Percentiles rank a stretch among this genome's conserved stretches.
These are phyloP conservation scores for Gynandropsis gynandra DNA, from an alignment of 345 rosid genomes.

Conservation along the genomic window DNA sequence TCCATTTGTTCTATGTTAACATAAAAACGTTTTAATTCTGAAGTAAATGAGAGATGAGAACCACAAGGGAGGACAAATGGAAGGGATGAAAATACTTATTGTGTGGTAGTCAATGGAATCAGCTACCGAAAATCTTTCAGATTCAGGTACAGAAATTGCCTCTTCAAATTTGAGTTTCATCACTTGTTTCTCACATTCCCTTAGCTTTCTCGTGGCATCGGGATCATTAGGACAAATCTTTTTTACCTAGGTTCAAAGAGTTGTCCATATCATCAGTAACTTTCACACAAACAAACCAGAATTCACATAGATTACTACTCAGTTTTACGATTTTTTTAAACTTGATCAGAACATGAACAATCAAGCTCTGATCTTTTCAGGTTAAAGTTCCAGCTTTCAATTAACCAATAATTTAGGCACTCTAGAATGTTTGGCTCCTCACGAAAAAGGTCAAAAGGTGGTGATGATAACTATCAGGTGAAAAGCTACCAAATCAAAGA, in stretches of 20 bases:
- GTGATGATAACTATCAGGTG: background rate
- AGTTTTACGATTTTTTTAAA: slow-evolving; percentile 5
- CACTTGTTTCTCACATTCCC: slow-evolving; percentile 92
- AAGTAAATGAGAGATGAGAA: slow-evolving; percentile 7
- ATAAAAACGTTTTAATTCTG: slow-evolving; percentile 2
- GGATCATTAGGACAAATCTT: slow-evolving; percentile 86
- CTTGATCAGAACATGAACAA: slow-evolving; percentile 16
- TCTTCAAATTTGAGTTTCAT: slow-evolving; percentile 93
- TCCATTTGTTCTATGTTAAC: background rate
- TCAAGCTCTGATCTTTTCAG: background rate
- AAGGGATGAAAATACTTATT: slow-evolving; percentile 47
- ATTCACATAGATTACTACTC: slow-evolving; percentile 9
- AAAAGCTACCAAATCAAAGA: slow-evolving; percentile 8
- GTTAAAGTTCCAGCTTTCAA: slow-evolving; percentile 5
- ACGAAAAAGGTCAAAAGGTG: background rate
- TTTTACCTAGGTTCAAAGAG: slow-evolving; percentile 53
- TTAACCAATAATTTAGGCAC: background rate
- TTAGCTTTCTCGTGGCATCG: slow-evolving; percentile 81
- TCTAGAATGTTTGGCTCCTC: slow-evolving; percentile 1
- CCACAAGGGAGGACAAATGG: too few relatives aligned
- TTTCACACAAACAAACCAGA: background rate
- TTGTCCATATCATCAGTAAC: slow-evolving; percentile 9
- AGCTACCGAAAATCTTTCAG: slow-evolving; percentile 69
- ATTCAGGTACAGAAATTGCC: slow-evolving; percentile 75
- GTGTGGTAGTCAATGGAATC: slow-evolving; percentile 77